Evolutionary conservation across 73 alveolate species (phyloP), one percentile per base, ranked within the genome.

Genomic region (Urostyla sp.): DNA sequence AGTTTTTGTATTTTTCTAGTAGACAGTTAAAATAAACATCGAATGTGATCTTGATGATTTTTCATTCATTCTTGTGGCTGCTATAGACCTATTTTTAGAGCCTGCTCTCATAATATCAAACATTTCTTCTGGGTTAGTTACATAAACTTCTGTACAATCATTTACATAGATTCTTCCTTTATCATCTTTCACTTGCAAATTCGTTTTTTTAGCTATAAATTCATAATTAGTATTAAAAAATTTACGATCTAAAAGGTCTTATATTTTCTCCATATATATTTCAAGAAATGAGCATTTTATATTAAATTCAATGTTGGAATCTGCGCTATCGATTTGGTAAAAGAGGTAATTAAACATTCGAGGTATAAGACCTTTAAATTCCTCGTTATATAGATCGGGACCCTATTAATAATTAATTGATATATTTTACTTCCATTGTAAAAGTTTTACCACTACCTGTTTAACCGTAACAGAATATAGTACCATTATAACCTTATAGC

Each of bases 31-130:
- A 34, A 90, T 80, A 83, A 97, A 97, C 38, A 97, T 49, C 11
- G 98, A 89, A 90, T 97, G 99, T 10, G 98, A 86, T 72, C 99
- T 66, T 1, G 99, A 94, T 5, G 98, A 87, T 72, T 92, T 93
- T 45, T 91, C 98, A 73, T 97, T 97, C 99, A 97, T 95, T 81
- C 98, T 86, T 0, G 99, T 97, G 0, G 99, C 98, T 18, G 99
- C 98, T 26, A 97, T 92, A 7, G 98, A 87, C 59, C 99, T 82
- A 75, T 95, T 97, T 30, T 81, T 69, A 23, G 97, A 69, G 0
- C 99, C 99, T 11, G 96, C 93, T 26, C 87, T 67, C 96, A 97
- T 94, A 3, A 97, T 97, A 0, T 92, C 90, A 49, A 87, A 75
- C 99, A 97, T 97, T 73, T 97, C 98, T 67, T 90, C 88, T 30